Evolutionary conservation across 495 filamentous ascomycete species (phyloP).

Genomic region (Schizothecium vesticola): DNA sequence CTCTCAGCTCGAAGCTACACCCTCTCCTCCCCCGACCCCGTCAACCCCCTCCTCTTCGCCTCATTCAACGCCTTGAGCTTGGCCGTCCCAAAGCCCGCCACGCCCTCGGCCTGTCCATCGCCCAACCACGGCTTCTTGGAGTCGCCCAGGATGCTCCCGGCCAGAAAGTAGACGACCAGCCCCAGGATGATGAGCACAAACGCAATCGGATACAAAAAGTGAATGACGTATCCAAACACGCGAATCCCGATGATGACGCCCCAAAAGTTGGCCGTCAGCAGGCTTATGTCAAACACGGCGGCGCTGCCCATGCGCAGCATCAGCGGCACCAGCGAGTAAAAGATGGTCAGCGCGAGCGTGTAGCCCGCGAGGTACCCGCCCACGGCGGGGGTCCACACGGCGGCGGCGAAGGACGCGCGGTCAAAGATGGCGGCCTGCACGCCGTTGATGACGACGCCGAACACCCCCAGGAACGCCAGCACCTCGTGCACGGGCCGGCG

Average conservation of each 20-base stretch:
- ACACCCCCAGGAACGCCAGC: conserved; percentile 82
- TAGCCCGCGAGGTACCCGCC: conserved; percentile 82
- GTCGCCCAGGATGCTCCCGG: conserved; percentile 74
- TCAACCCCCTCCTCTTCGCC: conserved; percentile 34
- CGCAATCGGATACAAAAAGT: conserved; percentile 92
- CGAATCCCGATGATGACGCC: conserved; percentile 83
- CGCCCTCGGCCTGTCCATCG: conserved; percentile 71
- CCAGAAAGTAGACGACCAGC: conserved; percentile 75
- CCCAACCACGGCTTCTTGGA: conserved; percentile 94
- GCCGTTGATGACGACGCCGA: conserved; percentile 86
- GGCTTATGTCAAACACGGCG: conserved; percentile 92
- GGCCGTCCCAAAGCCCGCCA: conserved; percentile 81
- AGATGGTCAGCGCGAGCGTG: conserved; percentile 72
- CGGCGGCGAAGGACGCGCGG: conserved; percentile 59
- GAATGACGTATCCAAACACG: conserved; percentile 74
- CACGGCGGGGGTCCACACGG: conserved; percentile 62
- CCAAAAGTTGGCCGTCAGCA: conserved; percentile 97
- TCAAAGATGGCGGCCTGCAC: conserved; percentile 88
- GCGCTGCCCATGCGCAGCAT: conserved; percentile 82
- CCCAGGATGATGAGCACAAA: conserved; percentile 88
- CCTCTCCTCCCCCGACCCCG: neutral
- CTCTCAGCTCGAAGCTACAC: neutral
- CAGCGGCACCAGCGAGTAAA: conserved; percentile 83
- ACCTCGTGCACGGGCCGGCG: conserved; percentile 90
- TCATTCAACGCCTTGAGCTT: conserved; percentile 67